These are phyloP conservation scores for Wilhelminamyces savonicus DNA, from an alignment of 805 yeast species.

Conservation along the genomic window DNA sequence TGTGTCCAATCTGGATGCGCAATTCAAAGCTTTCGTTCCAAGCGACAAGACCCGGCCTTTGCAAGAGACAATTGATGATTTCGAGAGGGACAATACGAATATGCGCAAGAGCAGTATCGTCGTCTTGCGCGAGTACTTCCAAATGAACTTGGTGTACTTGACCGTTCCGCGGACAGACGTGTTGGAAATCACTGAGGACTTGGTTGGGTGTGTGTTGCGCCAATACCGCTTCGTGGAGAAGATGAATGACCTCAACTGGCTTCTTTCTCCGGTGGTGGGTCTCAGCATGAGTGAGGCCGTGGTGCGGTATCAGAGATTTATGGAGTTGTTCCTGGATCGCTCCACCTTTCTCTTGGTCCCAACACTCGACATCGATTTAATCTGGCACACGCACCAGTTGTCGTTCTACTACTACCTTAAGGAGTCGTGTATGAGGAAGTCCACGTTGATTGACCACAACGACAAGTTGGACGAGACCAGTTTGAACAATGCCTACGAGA, in stretches of 20 bases:
- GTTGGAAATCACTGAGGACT: conserved; percentile 11
- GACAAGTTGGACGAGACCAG: conserved; percentile 17
- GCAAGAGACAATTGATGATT: too few relatives aligned
- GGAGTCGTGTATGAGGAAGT: too few relatives aligned
- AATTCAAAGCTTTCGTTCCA: too few relatives aligned
- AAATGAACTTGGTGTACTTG: conserved; percentile 9
- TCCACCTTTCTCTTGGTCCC: conserved; percentile 12
- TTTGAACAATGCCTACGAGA: conserved; percentile 9
- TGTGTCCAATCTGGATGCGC: too few relatives aligned
- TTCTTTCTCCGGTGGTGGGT: conserved; percentile 7
- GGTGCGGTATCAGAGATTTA: conserved; percentile 13
- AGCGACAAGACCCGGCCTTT: too few relatives aligned
- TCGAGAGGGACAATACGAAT: too few relatives aligned
- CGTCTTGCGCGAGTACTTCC: conserved; percentile 4
- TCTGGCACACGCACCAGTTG: conserved; percentile 24
- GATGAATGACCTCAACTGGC: conserved; percentile 14
- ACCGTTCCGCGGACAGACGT: conserved; percentile 3
- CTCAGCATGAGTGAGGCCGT: conserved; percentile 9
- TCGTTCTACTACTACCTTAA: too few relatives aligned
- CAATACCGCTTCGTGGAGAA: conserved; percentile 17
- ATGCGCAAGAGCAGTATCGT: too few relatives aligned
- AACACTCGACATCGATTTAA: conserved; percentile 20
- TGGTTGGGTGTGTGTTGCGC: conserved; percentile 17
- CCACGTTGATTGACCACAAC: conserved; percentile 16
- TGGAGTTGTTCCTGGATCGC: conserved; percentile 5